Evolutionary conservation across 257 asterid species (phyloP).

Genomic region (Nicotiana attenuata): DNA sequence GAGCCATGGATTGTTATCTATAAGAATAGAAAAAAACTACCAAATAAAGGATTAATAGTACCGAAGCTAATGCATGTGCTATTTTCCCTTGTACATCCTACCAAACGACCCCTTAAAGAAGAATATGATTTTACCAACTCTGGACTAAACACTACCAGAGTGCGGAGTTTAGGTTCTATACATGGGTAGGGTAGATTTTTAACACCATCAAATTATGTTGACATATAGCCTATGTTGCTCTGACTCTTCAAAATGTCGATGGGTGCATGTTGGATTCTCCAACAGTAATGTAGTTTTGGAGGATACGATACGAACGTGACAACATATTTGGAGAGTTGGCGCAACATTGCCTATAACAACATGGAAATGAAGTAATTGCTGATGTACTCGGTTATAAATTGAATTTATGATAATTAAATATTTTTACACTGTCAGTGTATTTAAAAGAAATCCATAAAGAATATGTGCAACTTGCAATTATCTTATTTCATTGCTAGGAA

Average conservation of each 20-base stretch:
- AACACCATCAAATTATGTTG: not conserved
- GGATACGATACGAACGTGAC: fast-evolving
- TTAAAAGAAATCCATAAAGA: not conserved
- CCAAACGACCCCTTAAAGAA: no score
- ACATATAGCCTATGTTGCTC: not conserved
- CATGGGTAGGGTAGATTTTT: not conserved
- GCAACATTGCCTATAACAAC: no score
- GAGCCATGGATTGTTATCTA: no score
- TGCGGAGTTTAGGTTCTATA: not conserved
- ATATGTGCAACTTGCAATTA: not conserved
- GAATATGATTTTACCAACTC: no score
- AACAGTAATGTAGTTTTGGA: no score
- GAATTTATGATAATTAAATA: not conserved
- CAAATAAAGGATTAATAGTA: no score
- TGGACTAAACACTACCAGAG: no score
- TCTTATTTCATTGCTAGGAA: not conserved
- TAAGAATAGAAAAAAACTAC: no score
- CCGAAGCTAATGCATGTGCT: no score
- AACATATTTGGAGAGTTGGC: no score
- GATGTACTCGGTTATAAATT: not conserved
- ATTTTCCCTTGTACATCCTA: no score
- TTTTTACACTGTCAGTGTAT: not conserved
- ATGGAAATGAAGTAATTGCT: not conserved
- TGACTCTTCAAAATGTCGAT: fast-evolving
- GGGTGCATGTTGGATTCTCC: no score